A percentile compares a stretch with the other conserved stretches of the same genome.
Conservation (phyloP, 352 stramenopile species). For the Phytophthora rubi region DNA sequence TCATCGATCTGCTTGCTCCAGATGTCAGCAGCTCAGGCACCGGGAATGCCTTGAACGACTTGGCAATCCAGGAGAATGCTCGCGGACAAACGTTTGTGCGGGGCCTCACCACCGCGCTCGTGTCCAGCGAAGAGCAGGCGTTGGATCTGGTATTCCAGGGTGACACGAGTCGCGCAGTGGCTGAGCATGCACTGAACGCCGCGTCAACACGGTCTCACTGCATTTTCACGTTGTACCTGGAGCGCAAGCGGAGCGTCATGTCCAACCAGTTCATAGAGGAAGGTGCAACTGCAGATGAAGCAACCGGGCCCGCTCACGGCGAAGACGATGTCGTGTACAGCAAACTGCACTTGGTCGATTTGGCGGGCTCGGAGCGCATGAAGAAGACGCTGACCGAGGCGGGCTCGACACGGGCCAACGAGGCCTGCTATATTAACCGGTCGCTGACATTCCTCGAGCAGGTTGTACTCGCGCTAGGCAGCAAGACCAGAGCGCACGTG, state of each 20-base stretch:
- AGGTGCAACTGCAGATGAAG: slow-evolving; percentile 9
- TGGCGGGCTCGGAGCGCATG: slow-evolving; percentile 94
- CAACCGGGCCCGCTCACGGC: not conserved
- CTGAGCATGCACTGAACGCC: slow-evolving; percentile 82
- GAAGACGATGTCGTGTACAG: slow-evolving; percentile 55
- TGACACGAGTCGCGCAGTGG: slow-evolving; percentile 80
- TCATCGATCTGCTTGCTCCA: slow-evolving; percentile 68
- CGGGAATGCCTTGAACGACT: slow-evolving; percentile 31
- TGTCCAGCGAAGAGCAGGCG: slow-evolving; percentile 73
- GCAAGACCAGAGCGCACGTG: slow-evolving; percentile 90
- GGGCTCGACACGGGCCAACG: slow-evolving; percentile 46
- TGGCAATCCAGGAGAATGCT: slow-evolving; percentile 68
- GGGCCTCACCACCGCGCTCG: slow-evolving; percentile 57
- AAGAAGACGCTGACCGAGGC: slow-evolving; percentile 73
- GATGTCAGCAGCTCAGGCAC: not conserved
- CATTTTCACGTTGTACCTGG: slow-evolving; percentile 63
- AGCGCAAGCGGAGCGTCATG: slow-evolving; percentile 46
- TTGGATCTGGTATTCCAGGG: slow-evolving; percentile 82
- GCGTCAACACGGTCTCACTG: slow-evolving; percentile 80
- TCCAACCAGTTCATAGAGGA: slow-evolving; percentile 25
- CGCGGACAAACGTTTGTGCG: slow-evolving; percentile 74
- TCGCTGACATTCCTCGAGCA: slow-evolving; percentile 85
- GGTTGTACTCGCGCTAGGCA: slow-evolving; percentile 90
- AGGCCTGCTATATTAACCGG: slow-evolving; percentile 64
- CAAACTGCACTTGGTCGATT: slow-evolving; percentile 93